Percentiles rank a stretch among this genome's conserved stretches.
Evolutionary conservation across 208 protist genomes (phyloP).

Genomic region (Porcisia deanei): DNA sequence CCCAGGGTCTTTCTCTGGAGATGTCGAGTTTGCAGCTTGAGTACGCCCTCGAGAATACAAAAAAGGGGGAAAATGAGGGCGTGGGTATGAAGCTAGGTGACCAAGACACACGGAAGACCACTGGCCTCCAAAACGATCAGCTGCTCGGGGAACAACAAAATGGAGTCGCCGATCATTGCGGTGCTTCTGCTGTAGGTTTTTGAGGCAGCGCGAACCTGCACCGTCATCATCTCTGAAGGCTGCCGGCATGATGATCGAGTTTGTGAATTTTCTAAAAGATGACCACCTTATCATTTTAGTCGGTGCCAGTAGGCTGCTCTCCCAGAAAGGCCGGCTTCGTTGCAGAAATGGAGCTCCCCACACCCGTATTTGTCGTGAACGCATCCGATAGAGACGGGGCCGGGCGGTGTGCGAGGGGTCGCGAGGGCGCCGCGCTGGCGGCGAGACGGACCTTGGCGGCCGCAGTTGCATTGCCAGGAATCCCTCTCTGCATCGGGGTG

Average conservation of each 20-base stretch:
- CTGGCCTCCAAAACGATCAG: too few relatives aligned
- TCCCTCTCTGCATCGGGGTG: slow-evolving; percentile 7
- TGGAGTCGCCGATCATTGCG: neutral
- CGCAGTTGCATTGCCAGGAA: neutral
- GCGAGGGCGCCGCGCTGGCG: neutral
- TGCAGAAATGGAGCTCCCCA: slow-evolving; percentile 2
- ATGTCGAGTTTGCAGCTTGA: too few relatives aligned
- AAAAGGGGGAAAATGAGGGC: too few relatives aligned
- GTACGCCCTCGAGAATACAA: too few relatives aligned
- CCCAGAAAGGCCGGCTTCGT: neutral
- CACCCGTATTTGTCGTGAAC: neutral
- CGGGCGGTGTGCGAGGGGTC: slow-evolving; percentile 6
- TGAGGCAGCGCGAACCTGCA: neutral
- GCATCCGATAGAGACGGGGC: slow-evolving; percentile 7
- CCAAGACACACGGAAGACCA: too few relatives aligned
- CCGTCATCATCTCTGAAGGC: neutral
- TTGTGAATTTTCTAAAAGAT: neutral
- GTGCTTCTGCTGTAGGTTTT: neutral
- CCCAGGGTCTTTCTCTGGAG: too few relatives aligned
- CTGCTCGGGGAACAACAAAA: neutral
- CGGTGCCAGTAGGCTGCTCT: neutral
- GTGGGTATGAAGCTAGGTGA: too few relatives aligned
- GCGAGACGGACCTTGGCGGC: slow-evolving; percentile 18
- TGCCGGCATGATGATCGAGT: neutral
- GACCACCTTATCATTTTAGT: neutral